Percentiles rank a stretch among this genome's conserved stretches.
Conservation (phyloP, 306 rosid genomes). For the Ormosia emarginata region DNA sequence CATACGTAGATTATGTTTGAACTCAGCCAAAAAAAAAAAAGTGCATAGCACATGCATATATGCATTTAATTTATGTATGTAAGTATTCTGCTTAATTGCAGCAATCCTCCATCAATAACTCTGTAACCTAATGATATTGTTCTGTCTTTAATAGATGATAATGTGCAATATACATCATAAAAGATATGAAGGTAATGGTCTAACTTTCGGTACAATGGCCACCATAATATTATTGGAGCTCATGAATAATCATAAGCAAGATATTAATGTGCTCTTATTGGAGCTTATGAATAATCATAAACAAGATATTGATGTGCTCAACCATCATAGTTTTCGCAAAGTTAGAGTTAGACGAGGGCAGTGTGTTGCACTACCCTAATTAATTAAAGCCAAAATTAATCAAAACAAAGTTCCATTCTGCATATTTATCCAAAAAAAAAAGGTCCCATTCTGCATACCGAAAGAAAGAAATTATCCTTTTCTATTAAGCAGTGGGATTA, state of each 20-base stretch:
- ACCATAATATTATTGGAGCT: constrained; percentile 17
- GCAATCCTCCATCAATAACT: neutral
- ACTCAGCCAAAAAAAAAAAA: neutral
- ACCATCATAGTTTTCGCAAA: constrained; percentile 2
- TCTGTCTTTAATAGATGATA: neutral
- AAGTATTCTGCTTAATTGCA: neutral
- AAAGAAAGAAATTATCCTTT: neutral
- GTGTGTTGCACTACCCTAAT: neutral
- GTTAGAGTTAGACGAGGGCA: neutral
- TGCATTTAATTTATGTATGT: neutral
- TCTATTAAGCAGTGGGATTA: neutral
- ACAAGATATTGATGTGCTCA: neutral
- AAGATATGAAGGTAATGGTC: neutral
- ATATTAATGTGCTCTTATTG: neutral
- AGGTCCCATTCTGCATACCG: neutral
- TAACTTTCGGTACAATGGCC: constrained; percentile 31
- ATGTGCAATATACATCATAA: neutral
- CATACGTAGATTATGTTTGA: neutral
- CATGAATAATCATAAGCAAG: constrained; percentile 2
- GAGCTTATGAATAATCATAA: constrained; percentile 12
- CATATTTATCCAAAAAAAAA: too few relatives aligned
- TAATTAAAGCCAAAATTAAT: neutral
- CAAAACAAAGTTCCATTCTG: neutral
- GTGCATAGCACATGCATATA: neutral
- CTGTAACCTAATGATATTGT: neutral